A percentile compares a stretch with the other conserved stretches of the same genome.
Conservation (phyloP, 768 basidiomycete genomes). For the Exidia glandulosa region DNA sequence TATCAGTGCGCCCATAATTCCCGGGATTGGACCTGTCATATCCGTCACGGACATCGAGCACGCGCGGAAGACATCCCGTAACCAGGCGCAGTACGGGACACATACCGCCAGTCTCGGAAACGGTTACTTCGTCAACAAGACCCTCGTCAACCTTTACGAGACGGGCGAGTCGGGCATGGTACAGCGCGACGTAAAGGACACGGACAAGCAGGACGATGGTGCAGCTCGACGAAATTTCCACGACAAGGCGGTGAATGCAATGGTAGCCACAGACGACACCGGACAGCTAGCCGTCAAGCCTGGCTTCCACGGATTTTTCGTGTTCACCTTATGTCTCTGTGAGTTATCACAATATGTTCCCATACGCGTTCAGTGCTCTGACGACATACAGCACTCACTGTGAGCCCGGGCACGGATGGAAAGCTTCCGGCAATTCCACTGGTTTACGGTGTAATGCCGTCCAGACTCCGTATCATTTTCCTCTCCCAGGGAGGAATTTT, state of each 20-base stretch:
- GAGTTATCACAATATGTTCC: background rate
- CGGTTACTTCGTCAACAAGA: conserved; percentile 12
- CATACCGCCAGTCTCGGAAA: conserved; percentile 15
- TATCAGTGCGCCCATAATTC: conserved; percentile 12
- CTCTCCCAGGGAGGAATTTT: too few relatives aligned
- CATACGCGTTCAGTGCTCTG: too few relatives aligned
- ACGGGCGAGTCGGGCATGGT: conserved; percentile 8
- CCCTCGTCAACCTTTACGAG: conserved; percentile 12
- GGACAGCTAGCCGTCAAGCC: background rate
- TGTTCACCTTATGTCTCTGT: conserved; percentile 13
- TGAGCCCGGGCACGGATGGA: too few relatives aligned
- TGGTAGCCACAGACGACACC: background rate
- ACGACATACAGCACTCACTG: too few relatives aligned
- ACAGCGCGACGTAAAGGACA: conserved; percentile 14
- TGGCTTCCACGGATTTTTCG: conserved; percentile 15
- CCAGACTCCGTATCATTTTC: too few relatives aligned
- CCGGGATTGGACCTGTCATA: conserved; percentile 9
- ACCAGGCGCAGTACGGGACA: conserved; percentile 16
- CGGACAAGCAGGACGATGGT: conserved; percentile 22
- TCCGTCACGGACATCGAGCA: conserved; percentile 11
- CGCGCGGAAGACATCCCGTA: conserved; percentile 14
- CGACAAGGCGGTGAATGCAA: conserved; percentile 9
- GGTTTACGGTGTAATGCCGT: too few relatives aligned
- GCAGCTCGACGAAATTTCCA: conserved; percentile 18
- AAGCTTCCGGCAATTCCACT: too few relatives aligned